Conservation (phyloP, 441 rosid genomes). For the Iberis amara region DNA sequence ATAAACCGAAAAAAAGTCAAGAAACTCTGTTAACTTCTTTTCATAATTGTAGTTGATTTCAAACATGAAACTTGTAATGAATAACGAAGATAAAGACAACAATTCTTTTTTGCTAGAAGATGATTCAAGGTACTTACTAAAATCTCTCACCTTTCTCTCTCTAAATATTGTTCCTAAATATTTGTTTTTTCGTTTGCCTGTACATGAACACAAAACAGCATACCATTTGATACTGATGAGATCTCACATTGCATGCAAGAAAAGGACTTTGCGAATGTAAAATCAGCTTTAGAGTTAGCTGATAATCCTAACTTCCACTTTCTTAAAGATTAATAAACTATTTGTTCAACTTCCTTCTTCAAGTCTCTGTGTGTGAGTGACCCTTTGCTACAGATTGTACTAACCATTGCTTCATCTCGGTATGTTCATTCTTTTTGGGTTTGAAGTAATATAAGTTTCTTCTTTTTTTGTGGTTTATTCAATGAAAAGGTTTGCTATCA, state of each 20-base stretch:
- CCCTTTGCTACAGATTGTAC: no score
- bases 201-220: conserved; percentile 41
- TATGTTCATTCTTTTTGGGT: no score
- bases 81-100: conserved; percentile 42
- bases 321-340: conserved; percentile 42
- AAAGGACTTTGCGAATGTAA: conserved; percentile 53
- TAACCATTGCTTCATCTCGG: no score
- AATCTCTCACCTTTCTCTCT: neutral
- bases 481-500: no score
- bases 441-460: no score
- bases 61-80: conserved; percentile 53
- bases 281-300: conserved; percentile 51
- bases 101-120: conserved; percentile 57
- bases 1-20: conserved; percentile 3
- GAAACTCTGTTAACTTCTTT: neutral
- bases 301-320: conserved; percentile 68
- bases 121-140: conserved; percentile 40
- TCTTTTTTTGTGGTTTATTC: no score
- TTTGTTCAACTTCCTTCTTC: no score
- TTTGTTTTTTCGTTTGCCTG: neutral
- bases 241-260: conserved; percentile 40
- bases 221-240: conserved; percentile 73
- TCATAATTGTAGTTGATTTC: conserved; percentile 57
- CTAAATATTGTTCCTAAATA: neutral
- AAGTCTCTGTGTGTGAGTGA: no score